Conservation (phyloP, 2,329 filamentous ascomycete genomes). For the Nigrospora oryzae region DNA sequence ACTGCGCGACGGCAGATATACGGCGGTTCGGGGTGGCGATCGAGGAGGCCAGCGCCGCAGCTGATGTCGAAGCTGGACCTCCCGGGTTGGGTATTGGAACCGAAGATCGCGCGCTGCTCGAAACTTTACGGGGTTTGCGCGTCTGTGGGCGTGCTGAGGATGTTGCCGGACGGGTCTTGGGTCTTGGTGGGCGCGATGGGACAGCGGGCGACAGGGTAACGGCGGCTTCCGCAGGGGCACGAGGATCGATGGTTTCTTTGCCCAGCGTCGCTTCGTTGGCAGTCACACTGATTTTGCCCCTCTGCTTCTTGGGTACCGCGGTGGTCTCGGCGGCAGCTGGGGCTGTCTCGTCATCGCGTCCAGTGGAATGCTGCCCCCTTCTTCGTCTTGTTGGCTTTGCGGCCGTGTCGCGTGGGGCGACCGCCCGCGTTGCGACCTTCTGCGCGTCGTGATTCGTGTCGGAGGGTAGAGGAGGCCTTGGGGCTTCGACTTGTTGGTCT, state of each 20-base stretch:
- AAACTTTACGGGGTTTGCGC: no score
- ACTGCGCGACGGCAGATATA: not conserved
- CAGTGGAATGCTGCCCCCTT: not conserved
- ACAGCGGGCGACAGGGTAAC: not conserved
- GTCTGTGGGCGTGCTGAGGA: not conserved
- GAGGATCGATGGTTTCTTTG: not conserved
- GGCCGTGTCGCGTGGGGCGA: no score
- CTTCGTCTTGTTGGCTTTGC: not conserved
- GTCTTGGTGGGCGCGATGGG: not conserved
- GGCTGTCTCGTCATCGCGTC: not conserved
- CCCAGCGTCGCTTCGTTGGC: not conserved
- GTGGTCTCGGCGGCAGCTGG: not conserved
- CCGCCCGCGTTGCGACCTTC: not conserved
- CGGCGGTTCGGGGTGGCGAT: conserved; percentile 5
- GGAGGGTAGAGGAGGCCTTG: not conserved
- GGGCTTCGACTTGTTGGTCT: conserved; percentile 2
- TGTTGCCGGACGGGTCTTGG: not conserved
- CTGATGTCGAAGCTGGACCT: not conserved
- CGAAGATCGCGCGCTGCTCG: not conserved
- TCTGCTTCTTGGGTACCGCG: not conserved
- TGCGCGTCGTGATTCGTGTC: not conserved
- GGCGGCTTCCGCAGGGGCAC: not conserved
- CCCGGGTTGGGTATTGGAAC: not conserved
- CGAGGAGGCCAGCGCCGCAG: not conserved
- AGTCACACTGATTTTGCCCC: not conserved